These are phyloP conservation scores for Massarina eburnea DNA, from an alignment of 2,329 filamentous ascomycete species.

Conservation along the genomic window DNA sequence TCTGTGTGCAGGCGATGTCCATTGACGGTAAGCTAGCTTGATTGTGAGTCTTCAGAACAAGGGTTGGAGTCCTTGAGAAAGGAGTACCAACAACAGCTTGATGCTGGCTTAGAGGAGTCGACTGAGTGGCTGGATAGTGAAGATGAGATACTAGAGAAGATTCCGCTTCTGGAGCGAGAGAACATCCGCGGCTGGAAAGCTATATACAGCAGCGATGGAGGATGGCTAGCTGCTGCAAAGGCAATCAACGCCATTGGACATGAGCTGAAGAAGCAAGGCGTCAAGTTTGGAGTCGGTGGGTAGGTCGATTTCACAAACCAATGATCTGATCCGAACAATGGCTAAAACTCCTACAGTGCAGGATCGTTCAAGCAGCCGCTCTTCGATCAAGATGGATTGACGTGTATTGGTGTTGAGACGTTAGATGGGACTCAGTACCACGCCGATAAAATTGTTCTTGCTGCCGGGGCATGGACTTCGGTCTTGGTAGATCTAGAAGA, in stretches of 20 bases:
- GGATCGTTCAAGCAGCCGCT: slow-evolving; percentile 50
- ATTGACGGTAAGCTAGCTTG: slow-evolving; percentile 23
- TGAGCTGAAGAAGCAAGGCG: slow-evolving; percentile 41
- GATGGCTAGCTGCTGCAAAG: slow-evolving; percentile 52
- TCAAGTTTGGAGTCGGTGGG: slow-evolving; percentile 47
- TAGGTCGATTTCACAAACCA: background rate
- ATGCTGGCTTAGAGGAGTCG: slow-evolving; percentile 32
- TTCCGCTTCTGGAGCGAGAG: slow-evolving; percentile 44
- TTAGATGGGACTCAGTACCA: slow-evolving; percentile 46
- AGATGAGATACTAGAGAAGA: slow-evolving; percentile 47
- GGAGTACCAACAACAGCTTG: slow-evolving; percentile 42
- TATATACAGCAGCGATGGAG: slow-evolving; percentile 47
- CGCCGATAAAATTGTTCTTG: slow-evolving; percentile 49
- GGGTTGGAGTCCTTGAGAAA: slow-evolving; percentile 38
- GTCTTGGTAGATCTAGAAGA: slow-evolving; percentile 31
- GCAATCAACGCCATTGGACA: slow-evolving; percentile 52
- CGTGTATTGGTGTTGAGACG: slow-evolving; percentile 48
- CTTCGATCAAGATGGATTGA: slow-evolving; percentile 37
- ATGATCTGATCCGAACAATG: background rate
- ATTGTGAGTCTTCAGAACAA: slow-evolving; percentile 40
- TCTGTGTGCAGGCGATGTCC: background rate
- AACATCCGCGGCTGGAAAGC: slow-evolving; percentile 53
- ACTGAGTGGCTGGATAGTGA: slow-evolving; percentile 49
- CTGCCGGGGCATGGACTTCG: slow-evolving; percentile 41
- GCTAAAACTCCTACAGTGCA: slow-evolving; percentile 21